Evolutionary conservation across 257 asterid genomes (phyloP).

Genomic region (Nicotiana tabacum): DNA sequence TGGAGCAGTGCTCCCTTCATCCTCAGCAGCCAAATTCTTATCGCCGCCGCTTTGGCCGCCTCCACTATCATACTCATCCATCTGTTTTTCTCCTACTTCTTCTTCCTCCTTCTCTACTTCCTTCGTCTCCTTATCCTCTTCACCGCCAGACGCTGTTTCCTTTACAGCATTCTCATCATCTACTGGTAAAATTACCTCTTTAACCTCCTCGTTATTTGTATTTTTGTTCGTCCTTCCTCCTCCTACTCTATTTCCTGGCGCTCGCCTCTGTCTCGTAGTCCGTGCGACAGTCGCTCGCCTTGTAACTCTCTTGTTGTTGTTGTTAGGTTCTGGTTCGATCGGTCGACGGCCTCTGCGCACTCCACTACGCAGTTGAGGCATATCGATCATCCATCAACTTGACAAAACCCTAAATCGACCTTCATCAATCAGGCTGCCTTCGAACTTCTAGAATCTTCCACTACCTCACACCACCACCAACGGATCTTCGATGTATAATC

Average conservation of each 20-base stretch:
- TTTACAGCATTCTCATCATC: constrained; percentile 29
- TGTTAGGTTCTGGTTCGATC: background rate
- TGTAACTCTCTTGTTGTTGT: background rate
- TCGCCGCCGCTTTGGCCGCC: constrained; percentile 50
- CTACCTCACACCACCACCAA: background rate
- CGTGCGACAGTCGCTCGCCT: background rate
- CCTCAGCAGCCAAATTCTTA: constrained; percentile 58
- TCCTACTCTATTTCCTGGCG: background rate
- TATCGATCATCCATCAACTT: constrained; percentile 28
- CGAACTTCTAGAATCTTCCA: constrained; percentile 8
- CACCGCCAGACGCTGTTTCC: constrained; percentile 6
- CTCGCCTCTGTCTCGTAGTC: background rate
- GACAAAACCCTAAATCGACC: constrained; percentile 15
- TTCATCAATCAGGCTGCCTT: constrained; percentile 18
- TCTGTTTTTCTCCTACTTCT: constrained; percentile 24
- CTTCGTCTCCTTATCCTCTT: constrained; percentile 8
- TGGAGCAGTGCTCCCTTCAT: constrained; percentile 76
- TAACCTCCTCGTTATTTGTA: background rate
- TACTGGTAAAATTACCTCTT: background rate
- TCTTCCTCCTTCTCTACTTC: constrained; percentile 16
- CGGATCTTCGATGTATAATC: constrained; percentile 19
- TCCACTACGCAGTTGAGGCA: constrained; percentile 57
- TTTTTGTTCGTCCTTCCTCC: constrained; percentile 8
- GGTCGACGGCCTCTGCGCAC: constrained; percentile 41
- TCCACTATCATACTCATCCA: constrained; percentile 32